Evolutionary conservation across 345 rosid species (phyloP).

Genomic region (Aethionema arabicum): DNA sequence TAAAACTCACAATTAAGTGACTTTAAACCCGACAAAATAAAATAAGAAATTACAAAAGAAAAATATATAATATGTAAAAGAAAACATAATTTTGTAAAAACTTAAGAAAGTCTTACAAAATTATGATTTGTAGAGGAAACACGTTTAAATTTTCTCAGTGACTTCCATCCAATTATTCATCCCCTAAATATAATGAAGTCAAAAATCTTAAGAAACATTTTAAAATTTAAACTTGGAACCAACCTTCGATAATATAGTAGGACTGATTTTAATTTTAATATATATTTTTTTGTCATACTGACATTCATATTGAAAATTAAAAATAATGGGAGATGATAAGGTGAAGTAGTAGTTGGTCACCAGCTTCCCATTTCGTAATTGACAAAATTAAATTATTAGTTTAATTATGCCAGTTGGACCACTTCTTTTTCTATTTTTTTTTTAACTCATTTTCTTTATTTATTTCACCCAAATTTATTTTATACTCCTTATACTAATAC

Average conservation of each 20-base stretch:
- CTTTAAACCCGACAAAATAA: no score
- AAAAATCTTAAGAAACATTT: background rate
- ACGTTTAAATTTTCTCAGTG: no score
- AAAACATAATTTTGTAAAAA: no score
- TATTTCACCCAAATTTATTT: background rate
- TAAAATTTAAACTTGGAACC: constrained; percentile 12
- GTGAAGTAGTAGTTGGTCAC: constrained; percentile 32
- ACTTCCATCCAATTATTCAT: no score
- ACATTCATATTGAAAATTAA: constrained; percentile 1
- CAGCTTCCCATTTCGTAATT: constrained; percentile 33
- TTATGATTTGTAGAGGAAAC: no score
- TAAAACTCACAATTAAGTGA: no score
- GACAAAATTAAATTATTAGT: constrained; percentile 27
- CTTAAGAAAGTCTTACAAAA: no score
- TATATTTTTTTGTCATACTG: background rate
- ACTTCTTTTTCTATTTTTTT: background rate
- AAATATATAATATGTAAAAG: no score
- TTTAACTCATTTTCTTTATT: background rate
- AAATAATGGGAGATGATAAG: constrained; percentile 24
- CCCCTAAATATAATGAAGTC: background rate
- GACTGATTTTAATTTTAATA: background rate
- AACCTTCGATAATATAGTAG: constrained; percentile 26
- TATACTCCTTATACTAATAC: no score
- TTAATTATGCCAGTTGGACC: constrained; percentile 30
- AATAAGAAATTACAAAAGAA: no score